Conservation (phyloP, 2,329 filamentous ascomycete genomes). For the Endothia cerciana region DNA sequence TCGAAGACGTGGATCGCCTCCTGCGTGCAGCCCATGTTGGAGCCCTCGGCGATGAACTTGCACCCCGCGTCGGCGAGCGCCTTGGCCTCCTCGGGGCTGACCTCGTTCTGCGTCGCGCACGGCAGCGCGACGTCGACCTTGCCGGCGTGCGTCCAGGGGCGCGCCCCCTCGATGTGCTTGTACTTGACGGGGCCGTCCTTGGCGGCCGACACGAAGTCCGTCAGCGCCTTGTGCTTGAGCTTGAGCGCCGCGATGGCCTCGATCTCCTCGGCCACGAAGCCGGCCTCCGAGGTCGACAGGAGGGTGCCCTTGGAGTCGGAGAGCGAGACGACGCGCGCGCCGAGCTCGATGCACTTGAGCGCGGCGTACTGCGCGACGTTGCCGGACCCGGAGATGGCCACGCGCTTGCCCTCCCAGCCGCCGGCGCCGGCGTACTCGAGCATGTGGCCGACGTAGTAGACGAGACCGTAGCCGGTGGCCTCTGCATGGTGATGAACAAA, state of each 20-base stretch:
- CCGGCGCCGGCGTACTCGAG: conserved; percentile 88
- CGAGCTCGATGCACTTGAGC: conserved; percentile 94
- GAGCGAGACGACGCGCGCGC: conserved; percentile 87
- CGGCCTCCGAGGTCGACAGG: conserved; percentile 70
- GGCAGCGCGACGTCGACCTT: conserved; percentile 91
- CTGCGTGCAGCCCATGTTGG: conserved; percentile 98
- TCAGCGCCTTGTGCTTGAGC: conserved; percentile 81
- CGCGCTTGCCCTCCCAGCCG: conserved; percentile 85
- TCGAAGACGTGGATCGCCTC: conserved; percentile 95
- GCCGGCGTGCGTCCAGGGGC: conserved; percentile 90
- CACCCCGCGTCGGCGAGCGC: conserved; percentile 75
- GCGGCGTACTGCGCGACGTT: conserved; percentile 98
- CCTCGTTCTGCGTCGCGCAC: conserved; percentile 96
- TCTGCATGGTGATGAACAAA: conserved; percentile 51
- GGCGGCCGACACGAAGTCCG: conserved; percentile 47
- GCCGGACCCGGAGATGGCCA: conserved; percentile 93
- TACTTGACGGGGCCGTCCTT: conserved; percentile 66
- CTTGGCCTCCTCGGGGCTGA: conserved; percentile 87
- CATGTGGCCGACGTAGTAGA: conserved; percentile 98
- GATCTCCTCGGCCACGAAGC: conserved; percentile 81
- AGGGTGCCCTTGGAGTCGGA: conserved; percentile 90
- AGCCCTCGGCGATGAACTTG: conserved; percentile 91
- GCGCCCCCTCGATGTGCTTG: conserved; percentile 84
- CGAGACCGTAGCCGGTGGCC: conserved; percentile 93
- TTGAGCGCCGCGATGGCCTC: conserved; percentile 81